phyloP scores from a whole-genome alignment of 352 stramenopile genomes.

The Phytophthora tentaculata region DNA sequence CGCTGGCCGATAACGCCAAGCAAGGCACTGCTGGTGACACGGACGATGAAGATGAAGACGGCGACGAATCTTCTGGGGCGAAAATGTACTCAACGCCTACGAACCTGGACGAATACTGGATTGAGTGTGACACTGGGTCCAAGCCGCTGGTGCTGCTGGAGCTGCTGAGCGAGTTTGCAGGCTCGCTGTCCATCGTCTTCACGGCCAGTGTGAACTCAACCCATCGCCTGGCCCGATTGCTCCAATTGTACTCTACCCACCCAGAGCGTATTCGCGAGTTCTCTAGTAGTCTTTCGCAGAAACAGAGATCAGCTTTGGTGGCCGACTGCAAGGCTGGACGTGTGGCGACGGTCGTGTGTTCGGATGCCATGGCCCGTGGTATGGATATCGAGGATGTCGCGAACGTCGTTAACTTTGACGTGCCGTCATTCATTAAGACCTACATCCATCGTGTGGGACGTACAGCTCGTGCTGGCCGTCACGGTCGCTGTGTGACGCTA shows the following conservation, averaged over 20 bases:
- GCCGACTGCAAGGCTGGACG: conserved; percentile 74
- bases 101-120: conserved; percentile 88
- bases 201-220: conserved; percentile 97
- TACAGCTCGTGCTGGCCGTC: conserved; percentile 81
- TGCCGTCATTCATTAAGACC: conserved; percentile 92
- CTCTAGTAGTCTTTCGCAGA: conserved; percentile 82
- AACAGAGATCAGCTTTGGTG: conserved; percentile 77
- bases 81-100: conserved; percentile 80
- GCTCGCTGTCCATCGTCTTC: conserved; percentile 94
- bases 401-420: conserved; percentile 96
- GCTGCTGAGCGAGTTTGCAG: conserved; percentile 86
- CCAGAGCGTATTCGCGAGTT: conserved; percentile 77
- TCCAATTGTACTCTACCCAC: conserved; percentile 87
- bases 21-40: conserved; percentile 46
- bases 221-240: conserved; percentile 93
- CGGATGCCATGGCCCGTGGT: conserved; percentile 93
- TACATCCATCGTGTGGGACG: conserved; percentile 91
- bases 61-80: conserved; percentile 19
- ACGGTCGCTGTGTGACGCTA: conserved; percentile 77
- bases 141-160: conserved; percentile 96
- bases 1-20: conserved; percentile 70
- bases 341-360: conserved; percentile 89
- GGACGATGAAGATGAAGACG: conserved; percentile 34
- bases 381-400: conserved; percentile 94
- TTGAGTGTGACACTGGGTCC: conserved; percentile 94